Base-by-base conservation (phyloP, 2,329 filamentous ascomycete species). In the Ceratocystis albifundus region DNA sequence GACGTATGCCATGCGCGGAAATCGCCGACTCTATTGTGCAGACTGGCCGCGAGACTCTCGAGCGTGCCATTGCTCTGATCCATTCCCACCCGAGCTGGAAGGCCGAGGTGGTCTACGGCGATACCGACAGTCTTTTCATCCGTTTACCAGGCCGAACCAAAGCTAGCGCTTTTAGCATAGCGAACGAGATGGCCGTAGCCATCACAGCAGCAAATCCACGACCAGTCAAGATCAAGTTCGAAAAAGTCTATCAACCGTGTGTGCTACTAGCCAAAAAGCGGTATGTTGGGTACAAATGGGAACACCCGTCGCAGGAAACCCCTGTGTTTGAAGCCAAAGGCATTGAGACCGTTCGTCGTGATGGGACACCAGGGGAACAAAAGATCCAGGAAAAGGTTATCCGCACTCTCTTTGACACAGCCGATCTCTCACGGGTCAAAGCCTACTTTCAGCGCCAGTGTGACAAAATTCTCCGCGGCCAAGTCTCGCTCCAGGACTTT, bases 1-100 rank as follows among this genome's bases (percentile, higher is more conserved):
- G 94, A 0, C 85, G 94, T 28, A 97, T 99, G 94, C 94, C 94
- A 0, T 99, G 94, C 74, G 90, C 91, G 0, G 94, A 99, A 75
- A 96, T 99, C 69, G 94, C 94, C 6, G 94, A 99, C 77, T 96
- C 90, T 75, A 99, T 99, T 71, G 94, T 99, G 0, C 93, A 99
- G 74, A 96, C 93, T 0, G 94, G 89, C 0, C 85, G 94, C 12
- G 94, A 99, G 76, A 99, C 93, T 0, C 82, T 99, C 0, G 94
- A 99, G 75, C 90, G 90, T 68, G 89, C 94, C 1, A 96, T 97
- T 69, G 90, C 91, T 0, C 80, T 92, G 66, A 97, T 99, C 46
- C 94, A 99, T 72, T 90, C 90, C 0, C 86, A 92, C 12, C 83
- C 87, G 69, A 82, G 84, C 69, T 99, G 95, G 95, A 88, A 87